phyloP scores from a whole-genome alignment of 805 yeast genomes.

The Teunomyces barrocoloradensis region DNA sequence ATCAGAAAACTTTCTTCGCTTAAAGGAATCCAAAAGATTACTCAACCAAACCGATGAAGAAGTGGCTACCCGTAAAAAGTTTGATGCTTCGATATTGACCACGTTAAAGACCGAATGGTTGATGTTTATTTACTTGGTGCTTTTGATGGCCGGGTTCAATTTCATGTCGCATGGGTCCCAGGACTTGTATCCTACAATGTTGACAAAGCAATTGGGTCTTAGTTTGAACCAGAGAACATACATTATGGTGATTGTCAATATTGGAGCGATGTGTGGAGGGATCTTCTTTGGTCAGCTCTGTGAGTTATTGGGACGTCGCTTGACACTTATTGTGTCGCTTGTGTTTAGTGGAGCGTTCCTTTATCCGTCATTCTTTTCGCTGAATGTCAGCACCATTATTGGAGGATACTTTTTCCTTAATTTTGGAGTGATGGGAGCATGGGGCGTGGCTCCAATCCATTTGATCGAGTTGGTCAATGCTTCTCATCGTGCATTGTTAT shows the following conservation, averaged over 20 bases:
- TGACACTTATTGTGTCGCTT: slow-evolving; percentile 50
- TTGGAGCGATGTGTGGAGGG: slow-evolving; percentile 71
- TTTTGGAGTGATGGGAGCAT: slow-evolving; percentile 66
- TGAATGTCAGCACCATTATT: slow-evolving; percentile 28
- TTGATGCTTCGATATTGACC: slow-evolving; percentile 1
- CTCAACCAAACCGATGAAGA: background rate
- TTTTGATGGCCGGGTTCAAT: slow-evolving; percentile 65
- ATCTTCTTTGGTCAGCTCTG: slow-evolving; percentile 56
- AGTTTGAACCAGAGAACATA: slow-evolving; percentile 51
- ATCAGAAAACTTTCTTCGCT: slow-evolving; percentile 5
- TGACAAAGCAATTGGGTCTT: slow-evolving; percentile 50
- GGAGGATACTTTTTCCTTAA: slow-evolving; percentile 66
- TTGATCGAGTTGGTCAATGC: slow-evolving; percentile 57
- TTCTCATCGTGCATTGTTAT: slow-evolving; percentile 55
- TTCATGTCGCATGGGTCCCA: slow-evolving; percentile 75
- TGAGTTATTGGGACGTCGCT: slow-evolving; percentile 59
- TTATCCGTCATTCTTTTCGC: slow-evolving; percentile 43
- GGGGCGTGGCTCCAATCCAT: slow-evolving; percentile 71
- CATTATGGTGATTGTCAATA: slow-evolving; percentile 58
- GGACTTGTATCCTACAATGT: slow-evolving; percentile 66
- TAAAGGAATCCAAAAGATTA: slow-evolving; percentile 1
- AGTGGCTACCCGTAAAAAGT: background rate
- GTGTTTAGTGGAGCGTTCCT: slow-evolving; percentile 57
- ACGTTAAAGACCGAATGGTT: slow-evolving; percentile 26
- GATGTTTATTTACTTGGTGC: slow-evolving; percentile 28